Evolutionary conservation across 2,329 filamentous ascomycete species (phyloP).

Genomic region (Trichoderma atrobrunneum): DNA sequence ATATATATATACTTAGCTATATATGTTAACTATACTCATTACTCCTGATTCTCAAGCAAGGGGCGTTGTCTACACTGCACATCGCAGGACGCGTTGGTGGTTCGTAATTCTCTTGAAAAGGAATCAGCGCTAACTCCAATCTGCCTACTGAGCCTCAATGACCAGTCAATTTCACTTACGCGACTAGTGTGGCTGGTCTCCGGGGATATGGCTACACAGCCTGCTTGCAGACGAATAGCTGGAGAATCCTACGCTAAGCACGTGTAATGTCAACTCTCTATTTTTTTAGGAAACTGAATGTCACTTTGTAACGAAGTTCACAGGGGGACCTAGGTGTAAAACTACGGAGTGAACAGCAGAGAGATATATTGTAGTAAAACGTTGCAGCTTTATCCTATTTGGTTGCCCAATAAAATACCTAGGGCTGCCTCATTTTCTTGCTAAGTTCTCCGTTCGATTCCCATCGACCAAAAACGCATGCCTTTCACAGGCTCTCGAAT

Average conservation of each 20-base stretch:
- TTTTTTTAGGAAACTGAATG: background rate
- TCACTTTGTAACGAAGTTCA: background rate
- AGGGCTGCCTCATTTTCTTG: too few relatives aligned
- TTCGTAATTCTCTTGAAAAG: background rate
- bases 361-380: background rate
- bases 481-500: background rate
- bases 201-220: background rate
- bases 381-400: background rate
- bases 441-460: background rate
- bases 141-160: background rate
- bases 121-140: background rate
- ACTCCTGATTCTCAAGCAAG: background rate
- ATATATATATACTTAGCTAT: background rate
- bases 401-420: too few relatives aligned
- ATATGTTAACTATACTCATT: background rate
- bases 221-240: background rate
- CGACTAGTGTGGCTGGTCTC: background rate
- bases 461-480: background rate
- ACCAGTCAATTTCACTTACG: background rate
- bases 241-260: background rate
- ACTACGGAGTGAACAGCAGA: background rate
- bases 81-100: background rate
- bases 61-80: background rate
- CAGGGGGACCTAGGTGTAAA: background rate
- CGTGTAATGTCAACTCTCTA: background rate